Conservation (phyloP, 73 alveolate genomes). For the Paramecium sexaurelia region DNA sequence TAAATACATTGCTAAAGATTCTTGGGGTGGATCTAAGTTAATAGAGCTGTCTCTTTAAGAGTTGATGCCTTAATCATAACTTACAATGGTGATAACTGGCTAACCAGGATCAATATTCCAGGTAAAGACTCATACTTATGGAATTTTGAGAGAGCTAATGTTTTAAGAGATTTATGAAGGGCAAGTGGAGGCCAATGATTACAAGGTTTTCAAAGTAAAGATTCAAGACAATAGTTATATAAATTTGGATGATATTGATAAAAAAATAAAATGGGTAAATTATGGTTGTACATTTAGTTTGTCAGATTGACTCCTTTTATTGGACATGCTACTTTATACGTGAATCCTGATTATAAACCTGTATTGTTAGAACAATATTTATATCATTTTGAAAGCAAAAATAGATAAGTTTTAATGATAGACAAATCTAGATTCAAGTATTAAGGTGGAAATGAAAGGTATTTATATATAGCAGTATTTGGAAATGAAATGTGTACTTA, state of each 20-base stretch:
- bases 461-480: background rate
- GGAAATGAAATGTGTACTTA: background rate
- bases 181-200: background rate
- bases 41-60: background rate
- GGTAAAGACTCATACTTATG: background rate
- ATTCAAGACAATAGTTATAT: background rate
- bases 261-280: background rate
- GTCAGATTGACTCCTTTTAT: background rate
- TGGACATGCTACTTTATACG: background rate
- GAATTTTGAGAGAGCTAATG: background rate
- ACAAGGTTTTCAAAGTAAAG: background rate
- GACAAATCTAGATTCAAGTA: background rate
- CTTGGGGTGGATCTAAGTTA: background rate
- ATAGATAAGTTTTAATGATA: background rate
- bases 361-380: background rate
- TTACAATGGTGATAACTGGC: background rate
- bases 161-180: background rate
- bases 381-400: background rate
- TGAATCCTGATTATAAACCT: background rate
- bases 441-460: background rate
- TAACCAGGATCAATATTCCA: background rate
- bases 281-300: background rate
- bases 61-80: background rate
- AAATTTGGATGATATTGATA: background rate
- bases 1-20: background rate